Base-by-base conservation (phyloP, 192 early-diverging fungal species). In the Jimgerdemannia flammicorona region DNA sequence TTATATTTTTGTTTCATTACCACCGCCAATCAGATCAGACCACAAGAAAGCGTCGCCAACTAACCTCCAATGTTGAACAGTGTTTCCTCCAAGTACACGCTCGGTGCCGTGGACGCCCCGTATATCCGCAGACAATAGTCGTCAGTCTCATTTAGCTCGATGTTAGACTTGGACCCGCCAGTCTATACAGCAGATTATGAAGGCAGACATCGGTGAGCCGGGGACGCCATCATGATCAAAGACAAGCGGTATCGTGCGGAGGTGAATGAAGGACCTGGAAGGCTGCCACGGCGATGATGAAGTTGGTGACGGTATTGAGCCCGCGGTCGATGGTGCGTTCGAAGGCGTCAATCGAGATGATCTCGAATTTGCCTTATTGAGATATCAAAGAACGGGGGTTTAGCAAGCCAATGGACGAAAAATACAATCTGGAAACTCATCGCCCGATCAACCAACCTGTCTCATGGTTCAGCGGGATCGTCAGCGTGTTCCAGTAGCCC, bases 401-500 rank as follows among this genome's bases (percentile, higher is more conserved):
- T 10, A 14, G 49, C 14, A 59, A 59, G 49, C 6, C 14, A 14
- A 59, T 59, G 19, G 44, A 44, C 64, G 29, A 43, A 44, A 66
- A 67, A n/a, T 59, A 3, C 70, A 18, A 20, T 29, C 40, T 67
- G 39, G 7, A 54, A 54, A 14, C 44, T 40, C 29, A 29, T 29
- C 29, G 29, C 29, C 29, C 29, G 29, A 29, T 1, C 29, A 29
- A 40, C 9, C 7, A 73, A 77, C 81, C 81, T 69, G 77, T 77
- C 68, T 78, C 76, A 42, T 79, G 67, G 4, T 67, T 75, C 40
- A 82, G 44, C 40, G 43, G 70, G 41, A 82, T 74, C 39, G 74
- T 76, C 8, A 82, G n/a, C 29, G 69, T 76, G 19, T 67, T 78
- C 81, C 81, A 82, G 40, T 82, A 78, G 4, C 81, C 81, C 43